Percentiles rank a stretch among this genome's conserved stretches.
Evolutionary conservation across 306 rosid genomes (phyloP).

Genomic region (Argentina anserina): DNA sequence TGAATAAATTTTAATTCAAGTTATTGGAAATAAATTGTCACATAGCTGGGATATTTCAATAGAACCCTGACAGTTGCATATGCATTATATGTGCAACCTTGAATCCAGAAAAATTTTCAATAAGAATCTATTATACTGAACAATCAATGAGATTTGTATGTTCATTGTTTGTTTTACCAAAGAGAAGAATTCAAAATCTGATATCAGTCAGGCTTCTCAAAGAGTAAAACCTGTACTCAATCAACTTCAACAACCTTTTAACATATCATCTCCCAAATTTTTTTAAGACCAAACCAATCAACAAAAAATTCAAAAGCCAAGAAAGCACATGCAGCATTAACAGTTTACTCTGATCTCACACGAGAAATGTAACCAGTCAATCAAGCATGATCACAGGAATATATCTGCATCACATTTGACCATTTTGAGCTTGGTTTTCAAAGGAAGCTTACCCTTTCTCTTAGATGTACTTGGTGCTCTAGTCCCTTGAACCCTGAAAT

Average conservation of each 20-base stretch:
- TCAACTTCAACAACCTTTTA: not conserved
- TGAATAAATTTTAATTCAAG: too few species aligned
- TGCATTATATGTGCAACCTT: too few species aligned
- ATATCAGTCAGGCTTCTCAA: not conserved
- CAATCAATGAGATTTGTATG: not conserved
- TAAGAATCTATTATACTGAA: not conserved
- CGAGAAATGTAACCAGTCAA: not conserved
- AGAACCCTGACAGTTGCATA: not conserved
- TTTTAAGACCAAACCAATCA: not conserved
- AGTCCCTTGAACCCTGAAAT: not conserved
- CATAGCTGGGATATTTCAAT: not conserved
- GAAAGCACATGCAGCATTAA: not conserved
- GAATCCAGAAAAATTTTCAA: not conserved
- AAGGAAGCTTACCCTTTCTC: not conserved
- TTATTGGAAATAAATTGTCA: not conserved
- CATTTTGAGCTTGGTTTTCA: not conserved
- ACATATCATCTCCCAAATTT: not conserved
- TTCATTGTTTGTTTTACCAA: too few species aligned
- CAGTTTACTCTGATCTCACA: not conserved
- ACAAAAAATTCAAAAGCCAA: too few species aligned
- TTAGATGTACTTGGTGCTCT: not conserved
- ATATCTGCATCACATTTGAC: not conserved
- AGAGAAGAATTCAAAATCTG: not conserved
- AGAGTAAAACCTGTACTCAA: not conserved
- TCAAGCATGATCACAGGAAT: not conserved